phyloP scores from a whole-genome alignment of 1,139 yeast genomes.

The Yamadazyma oceani region DNA sequence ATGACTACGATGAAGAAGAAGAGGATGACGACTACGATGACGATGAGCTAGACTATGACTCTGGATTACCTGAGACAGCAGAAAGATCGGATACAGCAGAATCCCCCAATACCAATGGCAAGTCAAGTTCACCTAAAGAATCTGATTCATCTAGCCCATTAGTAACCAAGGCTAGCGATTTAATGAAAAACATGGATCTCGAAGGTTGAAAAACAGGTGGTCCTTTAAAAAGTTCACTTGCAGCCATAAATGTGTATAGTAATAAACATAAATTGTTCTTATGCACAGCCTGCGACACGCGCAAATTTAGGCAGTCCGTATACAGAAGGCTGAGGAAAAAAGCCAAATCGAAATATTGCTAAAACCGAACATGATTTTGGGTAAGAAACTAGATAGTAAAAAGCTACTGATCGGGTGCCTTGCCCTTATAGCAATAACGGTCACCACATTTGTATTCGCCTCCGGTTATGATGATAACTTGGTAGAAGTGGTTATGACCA shows the following conservation, averaged over 20 bases:
- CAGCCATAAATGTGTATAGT: no score
- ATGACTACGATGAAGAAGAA: constrained; percentile 26
- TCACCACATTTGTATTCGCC: background rate
- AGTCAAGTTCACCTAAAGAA: no score
- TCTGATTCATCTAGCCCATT: background rate
- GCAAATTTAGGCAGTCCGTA: no score
- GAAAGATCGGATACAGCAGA: no score
- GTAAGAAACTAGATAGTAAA: background rate
- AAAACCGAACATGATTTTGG: background rate
- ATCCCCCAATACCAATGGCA: no score
- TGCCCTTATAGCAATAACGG: background rate
- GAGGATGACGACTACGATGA: constrained; percentile 25
- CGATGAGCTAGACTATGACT: constrained; percentile 19
- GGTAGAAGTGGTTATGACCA: constrained; percentile 4
- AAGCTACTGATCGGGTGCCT: constrained; percentile 1
- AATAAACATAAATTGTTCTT: no score
- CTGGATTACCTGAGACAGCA: constrained; percentile 8
- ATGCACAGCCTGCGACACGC: no score
- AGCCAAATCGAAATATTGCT: no score
- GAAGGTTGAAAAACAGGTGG: no score
- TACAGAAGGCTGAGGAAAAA: no score
- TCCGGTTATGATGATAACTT: constrained; percentile 5
- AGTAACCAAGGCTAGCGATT: constrained; percentile 6
- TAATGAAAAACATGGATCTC: constrained; percentile 4
- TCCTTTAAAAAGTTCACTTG: no score